Conservation (phyloP, 73 alveolate species). For the Paramecium octaurelia region DNA sequence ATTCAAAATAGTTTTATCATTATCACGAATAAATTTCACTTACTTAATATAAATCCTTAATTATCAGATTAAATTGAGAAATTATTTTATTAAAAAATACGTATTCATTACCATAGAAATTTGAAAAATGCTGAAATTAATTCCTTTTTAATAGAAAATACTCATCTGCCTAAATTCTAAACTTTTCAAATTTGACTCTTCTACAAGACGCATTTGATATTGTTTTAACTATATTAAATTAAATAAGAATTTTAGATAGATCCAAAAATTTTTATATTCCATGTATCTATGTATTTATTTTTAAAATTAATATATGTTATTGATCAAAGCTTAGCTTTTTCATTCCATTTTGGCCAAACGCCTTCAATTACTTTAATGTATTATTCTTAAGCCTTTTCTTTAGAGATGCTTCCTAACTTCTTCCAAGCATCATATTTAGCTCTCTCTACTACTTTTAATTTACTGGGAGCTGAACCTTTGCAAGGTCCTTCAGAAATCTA, state of each 20-base stretch:
- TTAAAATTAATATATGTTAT: not conserved
- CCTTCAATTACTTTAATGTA: constrained; percentile 68
- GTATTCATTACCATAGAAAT: too few relatives aligned
- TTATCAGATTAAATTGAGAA: too few relatives aligned
- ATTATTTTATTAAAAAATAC: too few relatives aligned
- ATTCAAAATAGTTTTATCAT: too few relatives aligned
- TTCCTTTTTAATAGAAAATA: too few relatives aligned
- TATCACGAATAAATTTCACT: too few relatives aligned
- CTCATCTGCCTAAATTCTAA: too few relatives aligned
- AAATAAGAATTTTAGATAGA: not conserved
- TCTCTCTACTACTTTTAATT: constrained; percentile 78
- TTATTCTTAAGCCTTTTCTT: constrained; percentile 74
- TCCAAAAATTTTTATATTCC: not conserved
- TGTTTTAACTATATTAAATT: not conserved
- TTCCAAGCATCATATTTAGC: constrained; percentile 91
- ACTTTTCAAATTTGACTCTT: not conserved
- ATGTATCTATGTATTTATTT: not conserved
- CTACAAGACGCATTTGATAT: not conserved
- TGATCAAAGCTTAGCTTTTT: constrained; percentile 24
- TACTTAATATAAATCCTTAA: too few relatives aligned
- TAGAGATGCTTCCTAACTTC: constrained; percentile 67
- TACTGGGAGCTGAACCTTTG: constrained; percentile 77
- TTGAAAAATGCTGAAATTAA: too few relatives aligned
- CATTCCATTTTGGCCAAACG: constrained; percentile 66
- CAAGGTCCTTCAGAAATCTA: constrained; percentile 76